These are phyloP conservation scores for Stenogyne calaminthoides DNA, from an alignment of 305 asterid species.

Conservation along the genomic window DNA sequence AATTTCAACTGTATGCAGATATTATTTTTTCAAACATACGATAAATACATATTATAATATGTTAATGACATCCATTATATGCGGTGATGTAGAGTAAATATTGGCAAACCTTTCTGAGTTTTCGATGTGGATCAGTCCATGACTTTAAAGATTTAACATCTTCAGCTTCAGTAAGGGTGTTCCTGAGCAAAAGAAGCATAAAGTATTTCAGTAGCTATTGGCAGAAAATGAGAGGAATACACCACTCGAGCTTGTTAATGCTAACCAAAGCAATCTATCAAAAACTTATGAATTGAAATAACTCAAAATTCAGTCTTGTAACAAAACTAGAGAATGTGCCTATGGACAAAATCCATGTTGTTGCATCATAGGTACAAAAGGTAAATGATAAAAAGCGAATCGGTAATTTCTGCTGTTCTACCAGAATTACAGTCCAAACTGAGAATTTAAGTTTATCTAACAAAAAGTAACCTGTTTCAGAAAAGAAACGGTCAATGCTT, in stretches of 20 bases:
- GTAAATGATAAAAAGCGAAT: conserved; percentile 20
- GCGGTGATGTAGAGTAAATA: conserved; percentile 2
- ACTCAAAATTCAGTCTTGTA: neutral
- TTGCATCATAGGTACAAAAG: conserved; percentile 5
- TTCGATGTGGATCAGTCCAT: conserved; percentile 58
- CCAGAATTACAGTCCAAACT: conserved; percentile 17
- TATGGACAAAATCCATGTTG: conserved; percentile 11
- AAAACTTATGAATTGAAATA: neutral
- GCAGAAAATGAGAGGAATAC: conserved; percentile 31
- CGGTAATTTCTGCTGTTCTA: neutral
- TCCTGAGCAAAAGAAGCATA: conserved; percentile 49
- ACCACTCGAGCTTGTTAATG: conserved; percentile 24
- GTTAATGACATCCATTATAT: conserved; percentile 12
- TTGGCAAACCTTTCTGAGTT: conserved; percentile 58
- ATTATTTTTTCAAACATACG: conserved; percentile 7
- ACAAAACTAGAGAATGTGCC: conserved; percentile 1
- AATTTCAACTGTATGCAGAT: conserved; percentile 14
- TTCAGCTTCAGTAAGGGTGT: conserved; percentile 42
- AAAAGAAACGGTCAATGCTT: neutral
- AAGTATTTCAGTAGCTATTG: conserved; percentile 32
- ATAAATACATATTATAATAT: neutral
- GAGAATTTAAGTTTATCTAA: conserved; percentile 7
- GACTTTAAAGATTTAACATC: conserved; percentile 45
- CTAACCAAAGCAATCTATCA: neutral
- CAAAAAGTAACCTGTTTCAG: conserved; percentile 3